Conservation (phyloP, 176 grass and related monocot genomes). For the Themeda triandra region DNA sequence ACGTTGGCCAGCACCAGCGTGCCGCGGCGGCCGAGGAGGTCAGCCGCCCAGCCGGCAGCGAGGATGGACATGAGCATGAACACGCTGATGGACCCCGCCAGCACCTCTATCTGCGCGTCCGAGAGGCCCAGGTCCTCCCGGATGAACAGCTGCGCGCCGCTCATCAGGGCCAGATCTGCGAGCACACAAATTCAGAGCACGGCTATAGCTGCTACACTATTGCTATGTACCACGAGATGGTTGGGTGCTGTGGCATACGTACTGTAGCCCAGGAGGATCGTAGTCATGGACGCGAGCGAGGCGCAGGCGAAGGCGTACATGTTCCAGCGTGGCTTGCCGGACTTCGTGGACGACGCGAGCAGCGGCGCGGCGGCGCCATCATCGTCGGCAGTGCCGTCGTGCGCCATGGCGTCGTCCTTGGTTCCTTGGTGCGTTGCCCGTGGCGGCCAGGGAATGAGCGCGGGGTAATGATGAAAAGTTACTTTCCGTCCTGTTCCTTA, state of each 20-base stretch:
- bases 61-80: too few species aligned
- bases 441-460: background rate
- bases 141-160: too few species aligned
- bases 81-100: slow-evolving; percentile 32
- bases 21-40: slow-evolving; percentile 21
- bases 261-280: slow-evolving; percentile 47
- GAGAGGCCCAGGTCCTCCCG: too few species aligned
- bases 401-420: background rate
- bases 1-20: slow-evolving; percentile 37
- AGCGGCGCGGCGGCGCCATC: background rate
- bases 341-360: background rate
- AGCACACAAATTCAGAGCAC: background rate
- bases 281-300: slow-evolving; percentile 39
- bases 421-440: background rate
- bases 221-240: too few species aligned
- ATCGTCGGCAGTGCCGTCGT: background rate
- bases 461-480: background rate
- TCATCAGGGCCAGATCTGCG: slow-evolving; percentile 43
- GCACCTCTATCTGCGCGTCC: slow-evolving; percentile 41
- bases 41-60: slow-evolving; percentile 49
- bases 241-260: background rate
- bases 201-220: too few species aligned
- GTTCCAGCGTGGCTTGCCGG: background rate
- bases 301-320: slow-evolving; percentile 20
- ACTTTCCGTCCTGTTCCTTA: background rate